Evolutionary conservation across 306 rosid genomes (phyloP).

Genomic region (Lotus japonicus): DNA sequence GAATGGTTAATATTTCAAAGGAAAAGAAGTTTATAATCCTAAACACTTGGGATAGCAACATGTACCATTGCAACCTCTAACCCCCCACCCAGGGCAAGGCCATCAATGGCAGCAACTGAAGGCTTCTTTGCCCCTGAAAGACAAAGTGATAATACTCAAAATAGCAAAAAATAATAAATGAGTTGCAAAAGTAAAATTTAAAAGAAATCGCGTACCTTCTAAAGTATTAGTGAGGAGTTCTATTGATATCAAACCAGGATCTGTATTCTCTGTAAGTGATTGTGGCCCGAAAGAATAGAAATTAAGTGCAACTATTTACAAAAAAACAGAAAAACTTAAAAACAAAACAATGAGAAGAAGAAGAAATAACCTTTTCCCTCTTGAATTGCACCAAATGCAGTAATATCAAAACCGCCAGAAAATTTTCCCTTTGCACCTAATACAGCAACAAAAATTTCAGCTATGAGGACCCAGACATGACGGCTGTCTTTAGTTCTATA

Average conservation of each 20-base stretch:
- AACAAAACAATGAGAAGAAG: not conserved
- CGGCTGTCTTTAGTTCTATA: not conserved
- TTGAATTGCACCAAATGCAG: constrained; percentile 60
- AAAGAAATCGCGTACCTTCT: constrained; percentile 48
- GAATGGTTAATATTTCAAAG: not conserved
- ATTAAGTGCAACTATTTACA: not conserved
- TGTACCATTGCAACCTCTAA: constrained; percentile 94
- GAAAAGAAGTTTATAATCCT: not conserved
- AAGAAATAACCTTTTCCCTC: constrained; percentile 44
- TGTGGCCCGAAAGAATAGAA: not conserved
- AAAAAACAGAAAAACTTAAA: not conserved
- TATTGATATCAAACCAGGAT: constrained; percentile 55
- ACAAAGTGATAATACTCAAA: constrained; percentile 17
- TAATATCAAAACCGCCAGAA: constrained; percentile 94
- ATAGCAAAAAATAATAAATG: not conserved
- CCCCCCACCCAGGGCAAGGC: constrained; percentile 97
- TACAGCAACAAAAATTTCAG: constrained; percentile 15
- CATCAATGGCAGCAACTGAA: constrained; percentile 95
- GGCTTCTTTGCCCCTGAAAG: constrained; percentile 75
- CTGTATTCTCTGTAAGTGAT: constrained; percentile 31
- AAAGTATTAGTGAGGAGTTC: constrained; percentile 60
- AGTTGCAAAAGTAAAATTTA: not conserved
- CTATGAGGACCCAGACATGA: not conserved
- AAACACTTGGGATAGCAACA: constrained; percentile 5
- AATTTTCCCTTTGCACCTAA: constrained; percentile 83